These are phyloP conservation scores for Citrullus colocynthis DNA, from an alignment of 306 rosid species.

Conservation along the genomic window DNA sequence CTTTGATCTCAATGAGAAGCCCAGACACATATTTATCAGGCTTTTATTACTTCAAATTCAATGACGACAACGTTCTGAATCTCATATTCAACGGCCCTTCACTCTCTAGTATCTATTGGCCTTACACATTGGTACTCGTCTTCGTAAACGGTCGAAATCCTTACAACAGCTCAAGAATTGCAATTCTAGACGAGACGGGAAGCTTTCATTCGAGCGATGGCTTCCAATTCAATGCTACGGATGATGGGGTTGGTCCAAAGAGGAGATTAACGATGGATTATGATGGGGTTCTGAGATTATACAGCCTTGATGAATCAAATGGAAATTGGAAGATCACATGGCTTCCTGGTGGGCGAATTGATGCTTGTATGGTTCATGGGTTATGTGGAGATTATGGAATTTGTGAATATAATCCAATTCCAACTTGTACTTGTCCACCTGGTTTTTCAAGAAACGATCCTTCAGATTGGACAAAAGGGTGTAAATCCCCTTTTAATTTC, in stretches of 20 bases:
- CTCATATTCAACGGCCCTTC: not conserved
- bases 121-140: not conserved
- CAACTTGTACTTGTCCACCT: slow-evolving; percentile 19
- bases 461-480: slow-evolving; percentile 30
- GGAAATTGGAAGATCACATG: not conserved
- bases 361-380: slow-evolving; percentile 13
- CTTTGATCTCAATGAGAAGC: slow-evolving; percentile 15
- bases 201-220: slow-evolving; percentile 5
- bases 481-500: slow-evolving; percentile 13
- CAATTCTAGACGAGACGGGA: slow-evolving; percentile 2
- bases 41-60: slow-evolving; percentile 18
- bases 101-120: slow-evolving; percentile 3
- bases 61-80: slow-evolving; percentile 11
- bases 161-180: slow-evolving; percentile 10
- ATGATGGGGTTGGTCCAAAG: slow-evolving; percentile 10
- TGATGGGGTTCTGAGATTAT: slow-evolving; percentile 10
- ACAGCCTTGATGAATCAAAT: not conserved
- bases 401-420: slow-evolving; percentile 16
- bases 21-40: slow-evolving; percentile 11
- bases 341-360: not conserved
- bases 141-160: not conserved
- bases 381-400: slow-evolving; percentile 21
- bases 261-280: slow-evolving; percentile 11
- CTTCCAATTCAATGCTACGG: not conserved
- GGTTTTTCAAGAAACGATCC: slow-evolving; percentile 15